Evolutionary conservation across 2,329 filamentous ascomycete species (phyloP).

Genomic region (Talaromyces sp.): DNA sequence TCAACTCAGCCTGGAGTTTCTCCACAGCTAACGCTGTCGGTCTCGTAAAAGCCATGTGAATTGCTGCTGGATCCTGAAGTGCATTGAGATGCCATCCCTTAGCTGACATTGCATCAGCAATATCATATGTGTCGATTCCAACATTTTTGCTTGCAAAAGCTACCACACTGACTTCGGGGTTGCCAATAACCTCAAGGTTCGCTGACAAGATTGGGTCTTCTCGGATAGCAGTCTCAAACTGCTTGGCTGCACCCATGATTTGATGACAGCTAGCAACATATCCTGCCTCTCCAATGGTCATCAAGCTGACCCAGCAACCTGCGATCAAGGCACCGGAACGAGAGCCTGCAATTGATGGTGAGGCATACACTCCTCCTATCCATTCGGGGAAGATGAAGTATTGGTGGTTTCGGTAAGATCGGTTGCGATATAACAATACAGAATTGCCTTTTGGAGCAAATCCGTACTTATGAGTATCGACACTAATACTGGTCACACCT

Average conservation of each 20-base stretch:
- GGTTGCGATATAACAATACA: constrained; percentile 82
- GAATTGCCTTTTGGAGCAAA: constrained; percentile 98
- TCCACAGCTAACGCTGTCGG: constrained; percentile 81
- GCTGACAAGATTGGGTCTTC: constrained; percentile 64
- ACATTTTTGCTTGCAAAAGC: constrained; percentile 72
- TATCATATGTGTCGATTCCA: constrained; percentile 85
- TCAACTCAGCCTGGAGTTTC: constrained; percentile 68
- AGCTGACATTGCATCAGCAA: constrained; percentile 79
- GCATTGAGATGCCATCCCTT: constrained; percentile 96
- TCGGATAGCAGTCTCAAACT: constrained; percentile 71
- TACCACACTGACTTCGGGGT: constrained; percentile 84
- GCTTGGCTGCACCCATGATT: constrained; percentile 84
- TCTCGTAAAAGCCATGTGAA: constrained; percentile 90
- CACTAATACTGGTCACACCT: constrained; percentile 91
- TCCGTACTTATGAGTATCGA: constrained; percentile 98
- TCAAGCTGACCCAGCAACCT: constrained; percentile 89
- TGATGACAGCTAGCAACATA: constrained; percentile 83
- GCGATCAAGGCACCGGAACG: constrained; percentile 92
- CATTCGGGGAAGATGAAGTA: constrained; percentile 96
- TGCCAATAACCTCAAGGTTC: constrained; percentile 77
- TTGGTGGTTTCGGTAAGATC: constrained; percentile 76
- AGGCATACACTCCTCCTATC: constrained; percentile 94
- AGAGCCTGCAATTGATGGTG: constrained; percentile 84
- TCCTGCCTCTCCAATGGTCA: constrained; percentile 80
- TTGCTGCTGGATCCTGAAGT: constrained; percentile 83